These are phyloP conservation scores for Aquanectria penicillioides DNA, from an alignment of 2,329 filamentous ascomycete species.

Conservation along the genomic window DNA sequence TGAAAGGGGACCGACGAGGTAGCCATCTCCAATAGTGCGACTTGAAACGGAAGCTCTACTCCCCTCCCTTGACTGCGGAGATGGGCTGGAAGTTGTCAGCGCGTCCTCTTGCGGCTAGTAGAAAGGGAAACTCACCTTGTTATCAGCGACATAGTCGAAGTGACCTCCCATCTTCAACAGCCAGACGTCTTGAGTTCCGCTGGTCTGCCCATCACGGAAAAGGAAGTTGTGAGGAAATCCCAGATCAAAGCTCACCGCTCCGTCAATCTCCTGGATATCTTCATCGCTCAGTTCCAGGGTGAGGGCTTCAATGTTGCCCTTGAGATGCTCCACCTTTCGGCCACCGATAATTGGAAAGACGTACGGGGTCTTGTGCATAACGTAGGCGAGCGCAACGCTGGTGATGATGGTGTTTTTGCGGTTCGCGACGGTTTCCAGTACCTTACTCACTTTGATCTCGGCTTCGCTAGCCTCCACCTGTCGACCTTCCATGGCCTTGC, in stretches of 20 bases:
- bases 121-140: slow-evolving; percentile 43
- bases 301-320: slow-evolving; percentile 75
- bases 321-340: slow-evolving; percentile 74
- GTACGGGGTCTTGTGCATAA: slow-evolving; percentile 76
- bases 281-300: slow-evolving; percentile 66
- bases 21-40: slow-evolving; percentile 47
- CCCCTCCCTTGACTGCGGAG: slow-evolving; percentile 49
- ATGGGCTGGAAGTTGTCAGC: slow-evolving; percentile 49
- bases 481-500: slow-evolving; percentile 48
- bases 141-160: slow-evolving; percentile 60
- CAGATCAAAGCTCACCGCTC: slow-evolving; percentile 67
- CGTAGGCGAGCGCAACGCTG: slow-evolving; percentile 74
- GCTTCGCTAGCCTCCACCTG: slow-evolving; percentile 55
- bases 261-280: slow-evolving; percentile 75
- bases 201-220: slow-evolving; percentile 51
- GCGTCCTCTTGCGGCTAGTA: neutral
- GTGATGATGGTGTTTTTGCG: slow-evolving; percentile 56
- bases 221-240: slow-evolving; percentile 75
- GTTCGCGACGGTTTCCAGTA: slow-evolving; percentile 60
- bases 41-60: slow-evolving; percentile 52
- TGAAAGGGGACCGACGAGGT: slow-evolving; percentile 27
- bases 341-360: slow-evolving; percentile 80
- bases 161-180: slow-evolving; percentile 58
- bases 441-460: slow-evolving; percentile 61
- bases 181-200: slow-evolving; percentile 54